Evolutionary conservation across 176 grass and related monocot genomes (phyloP).

Genomic region (Elymus sibiricus): DNA sequence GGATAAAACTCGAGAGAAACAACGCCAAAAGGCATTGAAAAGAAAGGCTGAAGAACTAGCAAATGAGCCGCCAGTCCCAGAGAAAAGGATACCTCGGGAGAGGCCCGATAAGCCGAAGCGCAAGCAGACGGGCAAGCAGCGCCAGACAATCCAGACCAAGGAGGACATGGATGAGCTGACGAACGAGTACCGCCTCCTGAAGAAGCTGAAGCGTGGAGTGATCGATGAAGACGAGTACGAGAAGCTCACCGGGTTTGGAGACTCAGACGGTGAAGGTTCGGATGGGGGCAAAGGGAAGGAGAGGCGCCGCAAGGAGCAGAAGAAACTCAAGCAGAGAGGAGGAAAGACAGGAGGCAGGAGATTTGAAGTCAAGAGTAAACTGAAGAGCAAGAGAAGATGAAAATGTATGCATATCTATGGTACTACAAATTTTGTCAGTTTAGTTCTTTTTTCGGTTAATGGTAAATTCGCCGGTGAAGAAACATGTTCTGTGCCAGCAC

Average conservation of each 20-base stretch:
- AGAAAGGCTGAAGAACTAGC: conserved; percentile 60
- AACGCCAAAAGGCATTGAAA: conserved; percentile 71
- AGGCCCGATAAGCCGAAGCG: conserved; percentile 44
- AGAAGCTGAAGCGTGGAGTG: conserved; percentile 76
- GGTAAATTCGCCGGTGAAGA: neutral
- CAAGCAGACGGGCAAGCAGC: conserved; percentile 86
- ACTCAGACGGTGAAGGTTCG: conserved; percentile 36
- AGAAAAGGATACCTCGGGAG: conserved; percentile 42
- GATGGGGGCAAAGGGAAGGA: conserved; percentile 30
- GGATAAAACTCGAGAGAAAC: conserved; percentile 84
- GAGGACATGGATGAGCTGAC: conserved; percentile 86
- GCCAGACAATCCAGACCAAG: conserved; percentile 68
- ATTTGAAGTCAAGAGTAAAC: conserved; percentile 39
- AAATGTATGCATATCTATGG: neutral
- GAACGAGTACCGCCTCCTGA: conserved; percentile 75
- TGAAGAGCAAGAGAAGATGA: conserved; percentile 32
- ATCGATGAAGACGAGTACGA: conserved; percentile 87
- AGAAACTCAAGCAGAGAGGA: conserved; percentile 53
- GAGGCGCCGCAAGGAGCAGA: conserved; percentile 28
- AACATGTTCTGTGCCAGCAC: neutral
- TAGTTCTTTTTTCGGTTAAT: neutral
- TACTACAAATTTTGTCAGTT: neutral
- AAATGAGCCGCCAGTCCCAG: conserved; percentile 37
- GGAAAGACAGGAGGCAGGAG: conserved; percentile 42
- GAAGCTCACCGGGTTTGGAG: conserved; percentile 69